phyloP scores from a whole-genome alignment of 2,329 filamentous ascomycete species.

The Herpotrichia juniperi region DNA sequence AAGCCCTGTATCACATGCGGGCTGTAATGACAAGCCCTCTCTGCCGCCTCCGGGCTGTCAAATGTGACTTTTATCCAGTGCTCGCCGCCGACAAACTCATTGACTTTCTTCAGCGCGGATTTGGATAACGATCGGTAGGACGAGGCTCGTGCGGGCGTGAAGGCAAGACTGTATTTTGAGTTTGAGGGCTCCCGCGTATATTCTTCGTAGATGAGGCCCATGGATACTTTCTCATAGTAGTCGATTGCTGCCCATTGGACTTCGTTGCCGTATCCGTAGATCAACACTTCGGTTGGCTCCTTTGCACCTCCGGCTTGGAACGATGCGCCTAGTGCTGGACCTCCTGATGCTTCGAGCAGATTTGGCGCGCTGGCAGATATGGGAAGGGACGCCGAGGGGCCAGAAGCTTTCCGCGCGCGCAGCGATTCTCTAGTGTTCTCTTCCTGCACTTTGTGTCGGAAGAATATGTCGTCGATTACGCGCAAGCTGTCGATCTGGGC shows the following conservation, averaged over 20 bases:
- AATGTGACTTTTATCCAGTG: constrained; percentile 80
- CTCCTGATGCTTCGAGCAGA: constrained; percentile 34
- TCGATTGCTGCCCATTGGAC: constrained; percentile 82
- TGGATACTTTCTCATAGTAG: constrained; percentile 83
- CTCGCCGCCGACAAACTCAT: constrained; percentile 79
- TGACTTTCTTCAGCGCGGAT: constrained; percentile 79
- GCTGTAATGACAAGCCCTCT: constrained; percentile 54
- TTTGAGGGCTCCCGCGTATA: constrained; percentile 85
- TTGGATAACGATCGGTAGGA: constrained; percentile 70
- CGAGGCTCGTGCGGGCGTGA: constrained; percentile 74
- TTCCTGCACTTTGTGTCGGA: constrained; percentile 36
- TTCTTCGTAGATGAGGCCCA: constrained; percentile 86
- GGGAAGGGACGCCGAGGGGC: constrained; percentile 28
- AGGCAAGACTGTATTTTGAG: constrained; percentile 73
- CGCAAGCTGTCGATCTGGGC: constrained; percentile 51
- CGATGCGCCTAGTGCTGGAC: constrained; percentile 27
- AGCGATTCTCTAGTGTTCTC: constrained; percentile 36
- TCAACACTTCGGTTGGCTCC: constrained; percentile 77
- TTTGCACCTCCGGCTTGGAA: constrained; percentile 45
- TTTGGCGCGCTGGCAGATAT: constrained; percentile 40
- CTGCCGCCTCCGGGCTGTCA: constrained; percentile 55
- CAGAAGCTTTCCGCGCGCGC: constrained; percentile 24
- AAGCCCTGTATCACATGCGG: constrained; percentile 56
- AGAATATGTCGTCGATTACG: constrained; percentile 56
- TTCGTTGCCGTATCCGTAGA: constrained; percentile 79